phyloP scores from a whole-genome alignment of 805 yeast species.

The Candida boleticola region DNA sequence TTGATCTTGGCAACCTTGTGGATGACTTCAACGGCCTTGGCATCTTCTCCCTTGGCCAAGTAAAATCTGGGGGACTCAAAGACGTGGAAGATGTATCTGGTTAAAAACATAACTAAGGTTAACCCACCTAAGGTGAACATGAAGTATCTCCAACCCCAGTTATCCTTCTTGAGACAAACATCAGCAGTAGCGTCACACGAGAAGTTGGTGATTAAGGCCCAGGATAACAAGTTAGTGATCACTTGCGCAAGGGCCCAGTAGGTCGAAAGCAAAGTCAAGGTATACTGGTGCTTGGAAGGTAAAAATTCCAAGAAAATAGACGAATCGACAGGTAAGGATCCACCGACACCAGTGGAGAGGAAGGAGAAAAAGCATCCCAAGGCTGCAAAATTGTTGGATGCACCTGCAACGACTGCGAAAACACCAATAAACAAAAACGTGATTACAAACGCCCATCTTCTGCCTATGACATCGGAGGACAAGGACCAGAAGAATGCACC shows the following conservation, averaged over 20 bases:
- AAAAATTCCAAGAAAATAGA: constrained; percentile 28
- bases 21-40: constrained; percentile 43
- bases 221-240: constrained; percentile 48
- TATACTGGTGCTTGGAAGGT: constrained; percentile 24
- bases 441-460: constrained; percentile 28
- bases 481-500: constrained; percentile 33
- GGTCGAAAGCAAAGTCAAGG: constrained; percentile 38
- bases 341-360: constrained; percentile 33
- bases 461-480: constrained; percentile 28
- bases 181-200: constrained; percentile 36
- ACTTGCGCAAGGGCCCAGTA: constrained; percentile 69
- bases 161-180: constrained; percentile 44
- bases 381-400: constrained; percentile 28
- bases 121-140: constrained; percentile 51
- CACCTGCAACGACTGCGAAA: constrained; percentile 27
- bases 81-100: constrained; percentile 38
- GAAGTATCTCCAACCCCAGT: constrained; percentile 65
- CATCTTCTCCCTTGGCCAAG: constrained; percentile 51
- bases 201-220: constrained; percentile 53
- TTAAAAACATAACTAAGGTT: constrained; percentile 37
- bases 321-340: constrained; percentile 31
- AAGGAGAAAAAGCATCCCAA: constrained; percentile 23
- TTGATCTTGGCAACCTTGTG: constrained; percentile 47
- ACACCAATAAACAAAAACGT: constrained; percentile 26
- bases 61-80: constrained; percentile 58